A percentile compares a stretch with the other conserved stretches of the same genome.
phyloP scores from a whole-genome alignment of 129 eudicot species.

The Artemisia argyi region DNA sequence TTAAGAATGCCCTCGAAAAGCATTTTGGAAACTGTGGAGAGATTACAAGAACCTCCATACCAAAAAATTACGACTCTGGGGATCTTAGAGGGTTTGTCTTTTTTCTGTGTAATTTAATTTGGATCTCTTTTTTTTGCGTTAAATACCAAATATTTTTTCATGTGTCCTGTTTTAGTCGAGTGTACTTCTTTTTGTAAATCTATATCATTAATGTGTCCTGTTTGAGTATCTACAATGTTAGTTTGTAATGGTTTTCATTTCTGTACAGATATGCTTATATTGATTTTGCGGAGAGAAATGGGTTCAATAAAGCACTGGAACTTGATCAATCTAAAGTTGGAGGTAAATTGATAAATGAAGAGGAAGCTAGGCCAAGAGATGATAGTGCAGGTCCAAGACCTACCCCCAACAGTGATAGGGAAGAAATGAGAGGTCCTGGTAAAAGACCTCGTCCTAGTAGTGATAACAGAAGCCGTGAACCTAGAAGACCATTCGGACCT shows the following conservation, averaged over 20 bases:
- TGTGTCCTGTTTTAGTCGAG: too few relatives aligned
- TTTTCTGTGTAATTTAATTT: not conserved
- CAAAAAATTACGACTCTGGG: constrained; percentile 54
- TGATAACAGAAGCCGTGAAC: not conserved
- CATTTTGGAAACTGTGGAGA: constrained; percentile 80
- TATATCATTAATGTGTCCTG: not conserved
- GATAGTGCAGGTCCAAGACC: not conserved
- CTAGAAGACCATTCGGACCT: constrained; percentile 28
- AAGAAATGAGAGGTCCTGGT: not conserved
- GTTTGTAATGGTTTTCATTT: not conserved
- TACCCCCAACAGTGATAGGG: too few relatives aligned
- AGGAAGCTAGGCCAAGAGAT: constrained; percentile 74
- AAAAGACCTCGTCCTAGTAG: constrained; percentile 20
- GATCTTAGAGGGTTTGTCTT: constrained; percentile 55
- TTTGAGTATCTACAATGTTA: not conserved
- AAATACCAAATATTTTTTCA: not conserved
- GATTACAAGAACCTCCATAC: constrained; percentile 57
- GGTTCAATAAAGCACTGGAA: constrained; percentile 60
- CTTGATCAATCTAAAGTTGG: constrained; percentile 51
- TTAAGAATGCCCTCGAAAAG: constrained; percentile 46
- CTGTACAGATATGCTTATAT: constrained; percentile 72
- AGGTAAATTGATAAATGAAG: constrained; percentile 41
- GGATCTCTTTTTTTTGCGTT: not conserved
- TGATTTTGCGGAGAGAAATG: constrained; percentile 51
- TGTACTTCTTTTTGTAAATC: not conserved